Conservation (phyloP, 2,329 filamentous ascomycete genomes). For the Dothideomycetes sp. region DNA sequence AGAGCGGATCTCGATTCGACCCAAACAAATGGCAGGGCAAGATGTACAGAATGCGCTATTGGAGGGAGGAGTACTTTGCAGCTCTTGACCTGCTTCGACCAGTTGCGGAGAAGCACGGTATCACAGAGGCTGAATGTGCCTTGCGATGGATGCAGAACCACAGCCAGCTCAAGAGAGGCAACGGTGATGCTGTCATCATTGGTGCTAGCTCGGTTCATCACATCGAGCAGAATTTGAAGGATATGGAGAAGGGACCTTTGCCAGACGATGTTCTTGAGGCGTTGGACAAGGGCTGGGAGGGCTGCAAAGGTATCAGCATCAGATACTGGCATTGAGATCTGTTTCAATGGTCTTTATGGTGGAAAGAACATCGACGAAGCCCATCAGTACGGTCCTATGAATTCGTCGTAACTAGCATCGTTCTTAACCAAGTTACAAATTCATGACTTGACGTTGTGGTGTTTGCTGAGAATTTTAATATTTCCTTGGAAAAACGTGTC, state of each 20-base stretch:
- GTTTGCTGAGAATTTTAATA: neutral
- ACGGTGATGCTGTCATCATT: constrained; percentile 32
- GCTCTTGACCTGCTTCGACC: constrained; percentile 34
- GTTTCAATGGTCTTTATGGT: neutral
- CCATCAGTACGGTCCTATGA: neutral
- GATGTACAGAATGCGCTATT: constrained; percentile 32
- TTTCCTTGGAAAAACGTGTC: no score
- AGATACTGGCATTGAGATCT: constrained; percentile 28
- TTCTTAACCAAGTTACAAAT: neutral
- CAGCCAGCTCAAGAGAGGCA: constrained; percentile 25
- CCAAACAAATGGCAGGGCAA: constrained; percentile 32
- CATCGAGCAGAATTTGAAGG: constrained; percentile 30
- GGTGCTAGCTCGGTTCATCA: constrained; percentile 31
- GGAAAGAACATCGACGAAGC: neutral
- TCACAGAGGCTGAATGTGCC: constrained; percentile 36
- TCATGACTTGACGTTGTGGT: neutral
- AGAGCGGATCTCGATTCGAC: constrained; percentile 31
- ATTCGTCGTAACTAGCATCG: neutral
- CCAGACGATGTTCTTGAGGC: constrained; percentile 32
- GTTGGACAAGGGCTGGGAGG: constrained; percentile 31
- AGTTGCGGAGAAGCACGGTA: constrained; percentile 30
- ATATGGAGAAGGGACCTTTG: constrained; percentile 32
- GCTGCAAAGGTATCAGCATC: constrained; percentile 22
- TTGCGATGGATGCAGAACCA: constrained; percentile 41
- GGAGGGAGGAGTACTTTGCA: constrained; percentile 35